Percentiles rank a stretch among this genome's conserved stretches.
Conservation (phyloP, 2,329 filamentous ascomycete genomes). For the Fusarium nanum region DNA sequence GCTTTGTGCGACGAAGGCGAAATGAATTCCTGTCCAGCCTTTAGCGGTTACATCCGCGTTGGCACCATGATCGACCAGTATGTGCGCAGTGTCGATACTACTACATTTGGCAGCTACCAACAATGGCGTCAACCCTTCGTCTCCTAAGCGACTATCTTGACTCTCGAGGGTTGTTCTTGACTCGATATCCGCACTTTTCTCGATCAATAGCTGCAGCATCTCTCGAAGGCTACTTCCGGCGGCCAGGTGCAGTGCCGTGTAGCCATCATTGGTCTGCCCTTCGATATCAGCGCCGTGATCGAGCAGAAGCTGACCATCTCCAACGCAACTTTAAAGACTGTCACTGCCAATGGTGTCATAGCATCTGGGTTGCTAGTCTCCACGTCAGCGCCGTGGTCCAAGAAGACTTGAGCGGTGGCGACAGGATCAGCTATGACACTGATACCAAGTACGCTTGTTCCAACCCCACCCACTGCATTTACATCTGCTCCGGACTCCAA, state of each 20-base stretch:
- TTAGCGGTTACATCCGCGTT: neutral
- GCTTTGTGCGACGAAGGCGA: too few species aligned
- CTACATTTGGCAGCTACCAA: neutral
- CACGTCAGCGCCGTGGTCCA: neutral
- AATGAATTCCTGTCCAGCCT: neutral
- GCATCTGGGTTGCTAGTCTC: neutral
- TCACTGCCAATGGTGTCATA: neutral
- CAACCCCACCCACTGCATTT: neutral
- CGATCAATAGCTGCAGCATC: neutral
- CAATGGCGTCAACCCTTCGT: neutral
- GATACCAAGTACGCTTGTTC: neutral
- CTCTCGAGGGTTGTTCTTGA: neutral
- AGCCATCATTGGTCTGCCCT: neutral
- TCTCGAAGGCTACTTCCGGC: neutral
- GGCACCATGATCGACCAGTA: neutral
- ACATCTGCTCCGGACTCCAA: neutral
- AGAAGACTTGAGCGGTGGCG: neutral
- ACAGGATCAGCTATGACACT: neutral
- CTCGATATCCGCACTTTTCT: neutral
- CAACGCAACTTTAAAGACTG: neutral
- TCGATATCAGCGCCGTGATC: neutral
- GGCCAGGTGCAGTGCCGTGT: neutral
- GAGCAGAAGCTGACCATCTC: neutral
- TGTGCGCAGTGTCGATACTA: neutral
- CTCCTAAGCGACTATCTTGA: fast-evolving